Evolutionary conservation across 176 grass and related monocot species (phyloP), one percentile per base, ranked within the genome.

Genomic region (Coix lacrymajobi): DNA sequence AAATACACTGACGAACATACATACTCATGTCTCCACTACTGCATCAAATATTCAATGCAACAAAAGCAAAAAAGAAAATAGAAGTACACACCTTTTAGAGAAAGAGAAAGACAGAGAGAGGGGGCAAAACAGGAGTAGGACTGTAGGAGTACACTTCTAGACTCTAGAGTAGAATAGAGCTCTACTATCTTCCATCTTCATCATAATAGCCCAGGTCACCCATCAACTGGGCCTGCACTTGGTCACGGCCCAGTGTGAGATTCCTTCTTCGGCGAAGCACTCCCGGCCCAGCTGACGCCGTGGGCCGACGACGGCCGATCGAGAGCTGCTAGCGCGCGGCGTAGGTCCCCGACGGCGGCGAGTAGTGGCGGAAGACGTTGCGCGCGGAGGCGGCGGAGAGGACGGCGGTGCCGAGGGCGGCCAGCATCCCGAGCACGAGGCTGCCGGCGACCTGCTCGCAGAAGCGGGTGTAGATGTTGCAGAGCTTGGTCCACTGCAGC

Each of bases 391-490:
- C 36, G 17, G 51, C 84, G 28, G 93, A 86, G 48, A 89, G 72
- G 11, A 89, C 44, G 7, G 74, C 87, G 80, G 88, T 85, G 69
- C 89, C 76, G 22, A 54, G 16, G 29, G 91, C 69, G 43, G 93
- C 83, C 43, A 85, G 72, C n/a, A 78, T 15, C 36, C 74, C 77
- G 77, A 90, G 95, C 15, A 72, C 1, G 57, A 99, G 83, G 89
- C 93, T 90, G 4, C 87, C 93, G 46, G 71, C 97, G 57, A 99
- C 17, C 73, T 96, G 91, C 36, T 89, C 64, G 83, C 97, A 99
- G 89, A 92, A 99, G n/a, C 91, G 84, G 15, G 91, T 89, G 85
- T 94, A 99, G 71, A 99, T 92, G 89, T 99, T 94, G 85, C 97
- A 99, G 56, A 99, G 80, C 89, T 89, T 99, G 66, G 15, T 85